Percentiles rank a stretch among this genome's conserved stretches.
Conservation (phyloP, 1,139 yeast species). For the Casaregolazyma suthepensis region DNA sequence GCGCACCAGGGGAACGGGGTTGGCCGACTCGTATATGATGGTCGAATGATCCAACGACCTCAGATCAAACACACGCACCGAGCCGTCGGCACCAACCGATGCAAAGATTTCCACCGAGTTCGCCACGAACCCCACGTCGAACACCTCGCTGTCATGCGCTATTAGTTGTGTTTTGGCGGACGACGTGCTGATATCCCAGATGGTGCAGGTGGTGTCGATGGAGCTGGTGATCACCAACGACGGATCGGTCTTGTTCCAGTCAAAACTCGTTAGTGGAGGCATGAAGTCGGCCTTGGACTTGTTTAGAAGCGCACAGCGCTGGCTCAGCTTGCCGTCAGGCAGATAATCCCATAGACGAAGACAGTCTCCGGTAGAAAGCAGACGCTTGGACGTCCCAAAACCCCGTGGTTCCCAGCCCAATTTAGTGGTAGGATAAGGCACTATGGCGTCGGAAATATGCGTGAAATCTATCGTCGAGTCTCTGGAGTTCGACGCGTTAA, state of each 20-base stretch:
- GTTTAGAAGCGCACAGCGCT: conserved; percentile 38
- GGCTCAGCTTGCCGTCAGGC: conserved; percentile 36
- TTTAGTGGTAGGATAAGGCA: conserved; percentile 63
- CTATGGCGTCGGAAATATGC: conserved; percentile 44
- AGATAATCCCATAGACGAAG: conserved; percentile 57
- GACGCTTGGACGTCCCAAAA: conserved; percentile 25
- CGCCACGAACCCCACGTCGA: conserved; percentile 79
- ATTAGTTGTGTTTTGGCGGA: conserved; percentile 86
- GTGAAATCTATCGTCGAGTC: conserved; percentile 18
- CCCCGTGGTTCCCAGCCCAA: conserved; percentile 64
- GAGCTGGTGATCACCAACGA: conserved; percentile 74
- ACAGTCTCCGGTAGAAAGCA: conserved; percentile 69
- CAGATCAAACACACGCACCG: conserved; percentile 85
- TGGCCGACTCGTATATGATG: conserved; percentile 72
- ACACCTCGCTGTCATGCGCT: conserved; percentile 94
- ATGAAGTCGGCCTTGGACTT: conserved; percentile 33
- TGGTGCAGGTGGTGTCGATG: conserved; percentile 94
- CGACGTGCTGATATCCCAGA: conserved; percentile 82
- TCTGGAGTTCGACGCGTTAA: conserved; percentile 22
- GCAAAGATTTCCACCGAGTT: conserved; percentile 77
- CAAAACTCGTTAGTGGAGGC: conserved; percentile 78
- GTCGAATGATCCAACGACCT: conserved; percentile 90
- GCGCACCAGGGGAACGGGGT: conserved; percentile 60
- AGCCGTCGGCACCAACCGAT: conserved; percentile 93
- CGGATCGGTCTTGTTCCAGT: conserved; percentile 78